Base-by-base conservation (phyloP, 2,329 filamentous ascomycete species). In the Trichoderma asperellum region DNA sequence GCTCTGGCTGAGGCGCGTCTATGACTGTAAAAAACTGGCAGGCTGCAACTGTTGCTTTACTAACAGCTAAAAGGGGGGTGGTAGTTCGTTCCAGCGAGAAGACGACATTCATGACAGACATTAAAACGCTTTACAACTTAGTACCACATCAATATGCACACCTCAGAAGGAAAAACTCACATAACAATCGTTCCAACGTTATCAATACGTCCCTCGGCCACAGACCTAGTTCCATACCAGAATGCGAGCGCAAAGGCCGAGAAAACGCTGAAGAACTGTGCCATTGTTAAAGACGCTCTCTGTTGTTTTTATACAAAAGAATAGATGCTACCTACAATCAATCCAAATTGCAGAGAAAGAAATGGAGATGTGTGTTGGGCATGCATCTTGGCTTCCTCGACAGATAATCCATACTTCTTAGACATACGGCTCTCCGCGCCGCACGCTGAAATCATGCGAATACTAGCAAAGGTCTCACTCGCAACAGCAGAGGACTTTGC, bases 401-500 rank as follows among this genome's bases (percentile, higher is more conserved):
- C 84, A 81, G 85, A 89, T 5, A 80, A 78, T 16, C 82, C 77
- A 74, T 89, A 90, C 40, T 84, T 86, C 59, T 81, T 77, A 0
- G 82, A 79, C 68, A 89, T 83, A 6, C 86, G 83, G 16, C 78
- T 75, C 75, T 90, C 86, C 14, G 89, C 89, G 43, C 88, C 87
- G 73, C 87, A 90, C 0, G 88, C 88, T 47, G 86, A 83, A 40
- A 91, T 82, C 82, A 90, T 91, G 7, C 87, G 82, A 43, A 90
- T 86, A 61, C 85, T 85, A 0, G 83, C 80, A 72, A 91, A 83
- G 2, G 87, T 82, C 76, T 91, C 89, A 68, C 87, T 88, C 1
- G 89, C 88, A 4, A 91, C 81, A 3, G 87, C 84, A 1, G 84
- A 84, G 0, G 88, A 86, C 73, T 85, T 87, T 1, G 82, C 84